phyloP scores from a whole-genome alignment of 2,329 filamentous ascomycete genomes.

The Biscogniauxia marginata region DNA sequence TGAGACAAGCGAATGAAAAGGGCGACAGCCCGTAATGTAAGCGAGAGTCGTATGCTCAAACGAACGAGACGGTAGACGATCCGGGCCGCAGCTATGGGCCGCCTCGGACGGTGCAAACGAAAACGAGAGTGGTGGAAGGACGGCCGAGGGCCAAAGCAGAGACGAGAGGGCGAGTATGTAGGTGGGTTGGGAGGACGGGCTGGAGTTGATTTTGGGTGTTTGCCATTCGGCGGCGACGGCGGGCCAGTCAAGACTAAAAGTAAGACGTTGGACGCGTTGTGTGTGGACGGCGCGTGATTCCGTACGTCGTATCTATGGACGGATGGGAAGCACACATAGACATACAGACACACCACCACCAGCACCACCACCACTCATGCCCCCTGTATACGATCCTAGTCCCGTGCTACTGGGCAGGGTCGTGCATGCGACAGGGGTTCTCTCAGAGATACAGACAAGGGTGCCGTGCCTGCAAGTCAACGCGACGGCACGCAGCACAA shows the following conservation, averaged over 20 bases:
- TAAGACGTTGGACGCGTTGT: slow-evolving; percentile 20
- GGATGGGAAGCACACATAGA: slow-evolving; percentile 16
- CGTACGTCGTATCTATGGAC: slow-evolving; percentile 10
- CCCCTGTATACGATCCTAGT: neutral
- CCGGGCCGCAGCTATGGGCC: slow-evolving; percentile 14
- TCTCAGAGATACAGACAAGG: neutral
- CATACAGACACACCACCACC: neutral
- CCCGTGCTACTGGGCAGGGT: neutral
- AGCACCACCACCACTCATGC: neutral
- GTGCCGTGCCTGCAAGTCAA: neutral
- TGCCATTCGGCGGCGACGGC: slow-evolving; percentile 11
- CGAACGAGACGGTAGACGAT: slow-evolving; percentile 14
- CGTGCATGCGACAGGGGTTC: neutral
- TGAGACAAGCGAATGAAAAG: slow-evolving; percentile 19
- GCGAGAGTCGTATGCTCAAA: slow-evolving; percentile 17
- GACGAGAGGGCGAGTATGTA: slow-evolving; percentile 13
- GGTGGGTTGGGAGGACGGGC: slow-evolving; percentile 19
- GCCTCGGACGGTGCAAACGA: slow-evolving; percentile 6
- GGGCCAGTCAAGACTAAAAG: slow-evolving; percentile 22
- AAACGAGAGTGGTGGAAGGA: slow-evolving; percentile 7
- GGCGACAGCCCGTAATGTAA: slow-evolving; percentile 15
- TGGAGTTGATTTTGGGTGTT: slow-evolving; percentile 15
- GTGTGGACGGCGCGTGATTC: slow-evolving; percentile 14
- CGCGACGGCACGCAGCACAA: neutral
- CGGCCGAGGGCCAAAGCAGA: slow-evolving; percentile 10